Percentiles rank a stretch among this genome's conserved stretches.
Conservation (phyloP, 2,329 filamentous ascomycete species). For the Pseudogymnoascus sp. region DNA sequence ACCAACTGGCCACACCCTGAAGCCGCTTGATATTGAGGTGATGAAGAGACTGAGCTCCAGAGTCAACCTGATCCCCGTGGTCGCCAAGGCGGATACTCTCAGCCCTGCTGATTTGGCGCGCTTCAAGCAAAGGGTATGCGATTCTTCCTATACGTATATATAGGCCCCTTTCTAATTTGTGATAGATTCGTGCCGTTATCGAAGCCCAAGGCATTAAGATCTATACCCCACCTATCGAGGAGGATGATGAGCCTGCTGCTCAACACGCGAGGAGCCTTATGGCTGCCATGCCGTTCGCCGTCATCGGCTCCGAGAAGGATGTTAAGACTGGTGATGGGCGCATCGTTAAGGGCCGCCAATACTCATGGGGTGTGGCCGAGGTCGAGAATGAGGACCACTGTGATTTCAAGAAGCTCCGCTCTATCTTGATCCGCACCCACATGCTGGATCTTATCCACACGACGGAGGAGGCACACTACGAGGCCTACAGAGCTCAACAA, state of each 20-base stretch:
- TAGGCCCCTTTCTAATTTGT: slow-evolving; percentile 24
- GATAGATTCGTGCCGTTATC: slow-evolving; percentile 83
- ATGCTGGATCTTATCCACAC: slow-evolving; percentile 99
- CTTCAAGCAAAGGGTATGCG: slow-evolving; percentile 86
- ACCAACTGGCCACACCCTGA: slow-evolving; percentile 94
- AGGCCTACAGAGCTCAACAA: slow-evolving; percentile 96
- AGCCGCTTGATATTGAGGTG: slow-evolving; percentile 98
- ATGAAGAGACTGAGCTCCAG: slow-evolving; percentile 99
- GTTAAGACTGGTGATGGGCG: slow-evolving; percentile 93
- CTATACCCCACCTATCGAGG: slow-evolving; percentile 94
- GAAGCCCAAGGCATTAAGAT: slow-evolving; percentile 99
- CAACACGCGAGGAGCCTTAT: slow-evolving; percentile 92
- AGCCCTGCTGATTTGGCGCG: slow-evolving; percentile 84
- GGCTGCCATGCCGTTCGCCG: slow-evolving; percentile 95
- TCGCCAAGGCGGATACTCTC: slow-evolving; percentile 97
- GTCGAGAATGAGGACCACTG: slow-evolving; percentile 99
- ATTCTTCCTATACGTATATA: not conserved
- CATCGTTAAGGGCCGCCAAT: slow-evolving; percentile 97
- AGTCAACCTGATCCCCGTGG: slow-evolving; percentile 96
- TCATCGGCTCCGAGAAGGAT: slow-evolving; percentile 98
- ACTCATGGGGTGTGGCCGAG: slow-evolving; percentile 98
- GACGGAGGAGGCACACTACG: slow-evolving; percentile 98
- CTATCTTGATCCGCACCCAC: slow-evolving; percentile 96
- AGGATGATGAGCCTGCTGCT: slow-evolving; percentile 93
- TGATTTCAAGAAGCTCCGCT: slow-evolving; percentile 99